Percentiles rank a stretch among this genome's conserved stretches.
Evolutionary conservation across 306 rosid species (phyloP).

Genomic region (Cicer pinnatifidum): DNA sequence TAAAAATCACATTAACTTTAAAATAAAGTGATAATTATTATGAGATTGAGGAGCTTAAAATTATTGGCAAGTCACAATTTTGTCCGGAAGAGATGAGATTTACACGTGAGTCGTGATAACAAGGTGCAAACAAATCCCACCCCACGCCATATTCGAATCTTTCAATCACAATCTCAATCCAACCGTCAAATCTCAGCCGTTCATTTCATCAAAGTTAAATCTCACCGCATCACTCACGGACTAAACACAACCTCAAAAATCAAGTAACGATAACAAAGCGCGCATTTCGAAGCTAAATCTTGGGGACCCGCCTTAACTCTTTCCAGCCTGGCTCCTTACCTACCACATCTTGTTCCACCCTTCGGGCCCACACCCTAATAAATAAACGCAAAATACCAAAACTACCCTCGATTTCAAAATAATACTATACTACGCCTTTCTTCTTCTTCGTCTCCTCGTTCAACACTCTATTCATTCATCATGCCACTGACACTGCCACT

Average conservation of each 20-base stretch:
- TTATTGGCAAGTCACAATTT: background rate
- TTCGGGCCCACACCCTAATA: conserved; percentile 37
- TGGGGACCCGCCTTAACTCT: conserved; percentile 43
- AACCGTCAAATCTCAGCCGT: conserved; percentile 28
- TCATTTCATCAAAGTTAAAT: background rate
- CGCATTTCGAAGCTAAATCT: conserved; percentile 4
- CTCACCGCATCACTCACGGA: background rate
- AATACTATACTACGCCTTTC: background rate
- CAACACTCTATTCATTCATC: background rate
- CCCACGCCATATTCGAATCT: background rate
- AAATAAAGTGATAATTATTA: too few relatives aligned
- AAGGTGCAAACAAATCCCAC: conserved; percentile 36
- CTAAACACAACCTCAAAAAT: background rate
- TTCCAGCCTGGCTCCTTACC: conserved; percentile 65
- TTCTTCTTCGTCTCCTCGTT: background rate
- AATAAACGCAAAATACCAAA: conserved; percentile 19
- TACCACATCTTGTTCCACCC: background rate
- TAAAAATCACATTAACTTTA: too few relatives aligned
- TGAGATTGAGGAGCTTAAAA: too few relatives aligned
- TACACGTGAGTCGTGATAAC: conserved; percentile 12
- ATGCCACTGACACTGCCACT: conserved; percentile 51
- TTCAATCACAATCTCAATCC: background rate
- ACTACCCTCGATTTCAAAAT: conserved; percentile 38
- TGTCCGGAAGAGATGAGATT: background rate
- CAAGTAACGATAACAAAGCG: background rate